Evolutionary conservation across 164 flowering plant genomes (phyloP), one percentile per base, ranked within the genome.

Genomic region (Vitis rupestris): DNA sequence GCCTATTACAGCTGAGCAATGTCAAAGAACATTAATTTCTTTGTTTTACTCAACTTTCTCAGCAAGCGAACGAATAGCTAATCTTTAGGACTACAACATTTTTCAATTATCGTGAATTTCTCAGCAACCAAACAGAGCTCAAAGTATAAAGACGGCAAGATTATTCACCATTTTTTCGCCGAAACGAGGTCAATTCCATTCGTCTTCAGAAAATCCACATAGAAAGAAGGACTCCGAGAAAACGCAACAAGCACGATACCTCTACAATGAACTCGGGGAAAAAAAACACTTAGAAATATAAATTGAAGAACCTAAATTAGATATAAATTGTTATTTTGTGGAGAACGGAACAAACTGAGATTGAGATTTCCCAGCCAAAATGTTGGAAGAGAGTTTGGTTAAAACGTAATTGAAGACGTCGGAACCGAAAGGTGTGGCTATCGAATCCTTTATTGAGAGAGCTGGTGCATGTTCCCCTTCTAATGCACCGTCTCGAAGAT

Each of bases 381-480:
- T 82, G 65, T 67, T 76, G 67, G 90, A 76, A 11, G 82, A 75
- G 31, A 89, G 87, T 64, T 75, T 79, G 27, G 77, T 60, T 64
- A 95, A 88, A 17, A 89, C 63, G 76, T 93, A 82, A 55, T 73
- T 63, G 77, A 93, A 91, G 49, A 85, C 87, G 14, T 88, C 70
- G 66, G 68, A 56, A 3, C 92, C 97, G 9, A 86, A 79, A 53
- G 97, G 87, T 2, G 79, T 62, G 54, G 54, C 69, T 11, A 85
- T 63, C 10, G 89, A 76, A 61, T 95, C 98, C 75, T 84, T 87
- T 65, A 95, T 88, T 8, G 88, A 80, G 64, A 93, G 86, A 60
- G 98, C 93, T 0, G 97, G 88, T 0, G 99, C 97, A 59, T 81
- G 91, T 71, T 96, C 98, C 53, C 97, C 99, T 59, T 86, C 95